Conservation (phyloP, 2,329 filamentous ascomycete species). For the Exophiala sideris region DNA sequence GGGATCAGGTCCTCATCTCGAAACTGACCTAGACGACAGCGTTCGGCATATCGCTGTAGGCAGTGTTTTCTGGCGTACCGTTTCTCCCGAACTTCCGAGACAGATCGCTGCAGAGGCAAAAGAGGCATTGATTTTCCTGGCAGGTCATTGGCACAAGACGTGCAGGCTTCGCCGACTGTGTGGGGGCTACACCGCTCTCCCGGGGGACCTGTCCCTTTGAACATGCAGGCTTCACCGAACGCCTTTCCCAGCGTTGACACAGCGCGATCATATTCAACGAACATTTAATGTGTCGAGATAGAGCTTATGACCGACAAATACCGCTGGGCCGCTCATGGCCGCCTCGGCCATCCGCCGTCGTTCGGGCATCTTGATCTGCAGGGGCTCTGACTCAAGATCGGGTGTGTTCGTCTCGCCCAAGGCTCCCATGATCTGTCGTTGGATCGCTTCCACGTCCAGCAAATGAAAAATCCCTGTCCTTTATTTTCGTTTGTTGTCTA, state of each 20-base stretch:
- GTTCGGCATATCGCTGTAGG: neutral
- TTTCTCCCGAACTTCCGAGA: neutral
- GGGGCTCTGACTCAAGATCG: neutral
- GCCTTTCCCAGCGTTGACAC: constrained; percentile 1
- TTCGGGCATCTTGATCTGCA: constrained; percentile 3
- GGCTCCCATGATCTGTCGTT: constrained; percentile 1
- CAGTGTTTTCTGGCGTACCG: neutral
- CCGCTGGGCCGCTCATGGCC: constrained; percentile 1
- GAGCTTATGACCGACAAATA: constrained; percentile 1
- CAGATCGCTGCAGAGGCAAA: neutral
- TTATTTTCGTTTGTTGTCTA: no score
- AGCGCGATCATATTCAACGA: constrained; percentile 4
- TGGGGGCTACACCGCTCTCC: neutral
- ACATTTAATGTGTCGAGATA: constrained; percentile 5
- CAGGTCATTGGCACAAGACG: neutral
- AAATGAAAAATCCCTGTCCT: no score
- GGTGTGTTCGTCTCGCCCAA: neutral
- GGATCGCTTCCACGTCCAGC: neutral
- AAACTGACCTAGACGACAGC: neutral
- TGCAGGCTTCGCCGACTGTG: neutral
- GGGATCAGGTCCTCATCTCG: neutral
- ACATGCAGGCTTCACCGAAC: neutral
- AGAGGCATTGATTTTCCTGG: neutral
- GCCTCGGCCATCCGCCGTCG: constrained; percentile 4
- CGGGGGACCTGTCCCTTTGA: neutral